Base-by-base conservation (phyloP, 768 basidiomycete species). In the Kwoniella dejecticola region DNA sequence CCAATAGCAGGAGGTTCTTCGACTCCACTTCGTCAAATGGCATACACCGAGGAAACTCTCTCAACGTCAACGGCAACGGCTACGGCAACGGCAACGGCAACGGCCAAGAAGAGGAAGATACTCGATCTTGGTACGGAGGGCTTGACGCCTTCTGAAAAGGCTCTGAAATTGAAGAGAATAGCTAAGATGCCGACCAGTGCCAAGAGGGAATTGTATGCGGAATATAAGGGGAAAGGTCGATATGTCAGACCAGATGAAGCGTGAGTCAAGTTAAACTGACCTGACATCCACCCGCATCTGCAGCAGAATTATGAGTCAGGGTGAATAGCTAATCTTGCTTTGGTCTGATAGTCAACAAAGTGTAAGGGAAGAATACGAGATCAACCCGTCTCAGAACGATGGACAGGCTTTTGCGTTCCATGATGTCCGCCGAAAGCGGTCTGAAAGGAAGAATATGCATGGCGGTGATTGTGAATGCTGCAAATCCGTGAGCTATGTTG, bases 381-480 rank as follows among this genome's bases (percentile, higher is more conserved):
- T 94, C 52, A 82, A 89, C 65, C 84, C 86, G 3, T 78, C 79
- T 7, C 80, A 78, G 33, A 95, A 95, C 72, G 81, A 82, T 0
- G 91, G 90, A 0, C 46, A 85, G 10, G 79, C 81, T 42, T 88
- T 84, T 74, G 86, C 87, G 66, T 95, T 83, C 69, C 88, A 91
- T 44, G 86, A 87, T 49, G 89, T 91, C 15, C 88, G 90, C 12
- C 82, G 91, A 26, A 82, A 81, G 40, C 87, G 83, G 68, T 83
- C 84, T 17, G 84, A 85, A 31, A 82, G 93, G 30, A 82, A 82
- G 66, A 80, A 81, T 52, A 83, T 95, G 82, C 82, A 88, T 50
- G 92, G 84, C 3, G 85, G 83, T 1, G 89, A 91, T 64, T 95
- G 91, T 74, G 89, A 89, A 64, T 88, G 87, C 61, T 95, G 92